Percentiles rank a stretch among this genome's conserved stretches.
These are phyloP conservation scores for Penicillium malachiteum DNA, from an alignment of 495 filamentous ascomycete species.

Conservation along the genomic window DNA sequence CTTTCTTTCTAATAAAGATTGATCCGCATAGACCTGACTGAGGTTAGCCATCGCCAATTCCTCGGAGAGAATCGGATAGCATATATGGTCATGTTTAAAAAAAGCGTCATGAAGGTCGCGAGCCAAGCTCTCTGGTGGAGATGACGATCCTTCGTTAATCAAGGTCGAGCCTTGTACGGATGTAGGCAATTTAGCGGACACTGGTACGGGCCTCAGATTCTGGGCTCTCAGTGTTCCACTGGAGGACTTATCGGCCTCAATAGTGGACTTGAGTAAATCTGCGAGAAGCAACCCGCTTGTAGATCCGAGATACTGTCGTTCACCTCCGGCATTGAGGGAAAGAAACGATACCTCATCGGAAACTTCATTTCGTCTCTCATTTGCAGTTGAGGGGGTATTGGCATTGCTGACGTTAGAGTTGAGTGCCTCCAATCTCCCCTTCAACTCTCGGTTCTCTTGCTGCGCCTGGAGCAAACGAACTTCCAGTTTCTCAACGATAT, in stretches of 20 bases:
- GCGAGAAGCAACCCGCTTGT: conserved; percentile 25
- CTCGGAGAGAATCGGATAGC: conserved; percentile 20
- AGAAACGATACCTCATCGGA: conserved; percentile 29
- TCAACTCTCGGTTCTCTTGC: conserved; percentile 9
- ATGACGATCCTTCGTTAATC: background rate
- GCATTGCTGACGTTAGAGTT: background rate
- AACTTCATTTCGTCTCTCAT: conserved; percentile 15
- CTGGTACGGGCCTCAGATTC: background rate
- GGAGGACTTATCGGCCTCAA: background rate
- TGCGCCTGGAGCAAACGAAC: conserved; percentile 15
- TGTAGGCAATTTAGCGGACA: background rate
- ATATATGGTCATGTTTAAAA: conserved; percentile 27
- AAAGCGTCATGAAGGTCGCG: conserved; percentile 18
- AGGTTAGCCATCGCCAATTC: conserved; percentile 4
- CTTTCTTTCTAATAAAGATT: conserved; percentile 11
- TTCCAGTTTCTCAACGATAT: conserved; percentile 20
- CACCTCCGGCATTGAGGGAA: conserved; percentile 22
- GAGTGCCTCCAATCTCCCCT: background rate
- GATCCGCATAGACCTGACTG: conserved; percentile 17
- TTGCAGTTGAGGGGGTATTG: background rate
- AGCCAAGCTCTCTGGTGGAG: conserved; percentile 18
- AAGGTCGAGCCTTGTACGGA: background rate
- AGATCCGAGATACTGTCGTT: conserved; percentile 25
- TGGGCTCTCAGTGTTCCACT: background rate
- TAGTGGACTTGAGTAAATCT: conserved; percentile 16